phyloP scores from a whole-genome alignment of 2,329 filamentous ascomycete genomes.

The Fusarium chlamydosporum region DNA sequence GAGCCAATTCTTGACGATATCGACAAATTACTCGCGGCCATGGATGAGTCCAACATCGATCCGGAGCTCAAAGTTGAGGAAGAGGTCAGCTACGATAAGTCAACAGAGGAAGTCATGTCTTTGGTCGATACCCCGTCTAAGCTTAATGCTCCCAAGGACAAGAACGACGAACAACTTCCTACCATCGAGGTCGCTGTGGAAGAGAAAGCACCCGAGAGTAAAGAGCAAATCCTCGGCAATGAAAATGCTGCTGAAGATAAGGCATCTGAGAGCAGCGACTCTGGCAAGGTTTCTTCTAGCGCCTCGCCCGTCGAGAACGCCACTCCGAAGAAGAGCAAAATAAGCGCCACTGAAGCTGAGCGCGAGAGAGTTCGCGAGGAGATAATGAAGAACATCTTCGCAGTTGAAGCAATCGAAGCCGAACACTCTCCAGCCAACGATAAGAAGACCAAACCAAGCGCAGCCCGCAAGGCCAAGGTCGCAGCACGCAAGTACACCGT shows the following conservation, averaged over 20 bases:
- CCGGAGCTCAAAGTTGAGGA: neutral
- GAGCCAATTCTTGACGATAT: conserved; percentile 15
- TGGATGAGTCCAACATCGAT: neutral
- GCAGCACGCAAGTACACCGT: conserved; percentile 5
- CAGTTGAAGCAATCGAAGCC: neutral
- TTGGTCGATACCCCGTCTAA: conserved; percentile 11
- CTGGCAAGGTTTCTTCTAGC: neutral
- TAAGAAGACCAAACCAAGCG: neutral
- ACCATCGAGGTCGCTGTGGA: neutral
- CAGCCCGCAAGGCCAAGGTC: conserved; percentile 6
- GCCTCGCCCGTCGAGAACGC: neutral
- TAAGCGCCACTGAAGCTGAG: neutral
- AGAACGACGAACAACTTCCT: neutral
- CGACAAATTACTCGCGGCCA: conserved; percentile 9
- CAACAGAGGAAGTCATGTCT: conserved; percentile 4
- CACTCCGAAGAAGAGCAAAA: neutral
- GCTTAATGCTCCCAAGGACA: neutral
- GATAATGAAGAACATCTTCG: conserved; percentile 4
- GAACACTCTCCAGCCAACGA: neutral
- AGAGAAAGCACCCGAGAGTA: neutral
- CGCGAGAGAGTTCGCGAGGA: conserved; percentile 1
- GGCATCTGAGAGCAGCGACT: neutral
- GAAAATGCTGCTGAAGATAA: neutral
- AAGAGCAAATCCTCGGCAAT: neutral
- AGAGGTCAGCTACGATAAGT: neutral